Percentiles rank a stretch among this genome's conserved stretches.
phyloP scores from a whole-genome alignment of 2,329 filamentous ascomycete genomes.

The Diaporthe ampelina region DNA sequence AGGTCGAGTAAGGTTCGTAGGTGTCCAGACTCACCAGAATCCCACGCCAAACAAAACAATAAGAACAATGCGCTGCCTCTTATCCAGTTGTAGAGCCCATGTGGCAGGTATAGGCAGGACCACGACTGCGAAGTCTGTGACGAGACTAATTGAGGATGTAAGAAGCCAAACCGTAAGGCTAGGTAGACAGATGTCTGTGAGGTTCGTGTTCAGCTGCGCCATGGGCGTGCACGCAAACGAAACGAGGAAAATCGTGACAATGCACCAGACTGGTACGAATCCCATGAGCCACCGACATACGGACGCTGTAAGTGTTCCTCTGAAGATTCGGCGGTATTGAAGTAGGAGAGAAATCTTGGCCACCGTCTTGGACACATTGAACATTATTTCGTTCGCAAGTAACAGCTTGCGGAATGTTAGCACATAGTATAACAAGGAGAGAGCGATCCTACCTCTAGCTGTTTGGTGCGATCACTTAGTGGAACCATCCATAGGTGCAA shows the following conservation, averaged over 20 bases:
- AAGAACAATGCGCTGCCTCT: slow-evolving; percentile 46
- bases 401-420: slow-evolving; percentile 45
- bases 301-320: slow-evolving; percentile 45
- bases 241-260: slow-evolving; percentile 49
- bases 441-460: slow-evolving; percentile 46
- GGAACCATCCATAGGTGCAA: slow-evolving; percentile 46
- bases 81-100: slow-evolving; percentile 44
- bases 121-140: slow-evolving; percentile 48
- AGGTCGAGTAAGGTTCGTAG: no score
- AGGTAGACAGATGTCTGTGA: slow-evolving; percentile 46
- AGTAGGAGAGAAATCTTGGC: slow-evolving; percentile 55
- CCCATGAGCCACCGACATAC: slow-evolving; percentile 46
- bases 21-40: slow-evolving; percentile 44
- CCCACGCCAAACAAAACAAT: slow-evolving; percentile 46
- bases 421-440: neutral
- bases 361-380: slow-evolving; percentile 51
- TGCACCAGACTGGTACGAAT: slow-evolving; percentile 49
- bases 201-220: slow-evolving; percentile 44
- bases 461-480: slow-evolving; percentile 41
- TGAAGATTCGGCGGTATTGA: slow-evolving; percentile 57
- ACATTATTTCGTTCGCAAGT: slow-evolving; percentile 51
- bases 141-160: slow-evolving; percentile 48
- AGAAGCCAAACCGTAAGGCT: slow-evolving; percentile 49
- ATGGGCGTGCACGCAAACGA: slow-evolving; percentile 49
- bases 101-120: slow-evolving; percentile 47